Percentiles rank a stretch among this genome's conserved stretches.
phyloP scores from a whole-genome alignment of 176 grass and related monocot species.

The Musa itinerans region DNA sequence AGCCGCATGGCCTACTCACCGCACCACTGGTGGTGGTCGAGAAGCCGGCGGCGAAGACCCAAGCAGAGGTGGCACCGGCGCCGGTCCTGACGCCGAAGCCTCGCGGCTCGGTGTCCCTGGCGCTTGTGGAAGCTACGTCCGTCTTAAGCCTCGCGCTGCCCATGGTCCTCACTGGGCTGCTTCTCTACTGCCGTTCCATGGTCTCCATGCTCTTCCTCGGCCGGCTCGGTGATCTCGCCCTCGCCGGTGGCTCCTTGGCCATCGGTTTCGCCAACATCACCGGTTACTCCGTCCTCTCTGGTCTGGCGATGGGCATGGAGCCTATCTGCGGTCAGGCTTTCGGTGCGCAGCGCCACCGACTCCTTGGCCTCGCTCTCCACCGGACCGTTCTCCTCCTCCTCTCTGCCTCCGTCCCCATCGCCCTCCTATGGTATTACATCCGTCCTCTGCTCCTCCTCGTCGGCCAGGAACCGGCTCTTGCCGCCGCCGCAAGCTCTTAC shows the following conservation, averaged over 20 bases:
- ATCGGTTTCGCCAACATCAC: slow-evolving; percentile 98
- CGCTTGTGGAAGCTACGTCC: slow-evolving; percentile 18
- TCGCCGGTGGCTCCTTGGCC: slow-evolving; percentile 83
- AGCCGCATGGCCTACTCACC: not conserved
- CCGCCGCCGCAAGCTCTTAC: slow-evolving; percentile 55
- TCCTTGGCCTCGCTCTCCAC: slow-evolving; percentile 67
- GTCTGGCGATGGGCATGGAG: slow-evolving; percentile 89
- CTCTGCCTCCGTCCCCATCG: slow-evolving; percentile 42
- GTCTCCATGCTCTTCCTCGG: slow-evolving; percentile 98
- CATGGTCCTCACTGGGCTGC: slow-evolving; percentile 78
- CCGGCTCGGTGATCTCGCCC: slow-evolving; percentile 58
- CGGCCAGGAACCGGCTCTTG: slow-evolving; percentile 60
- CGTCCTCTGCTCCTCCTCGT: slow-evolving; percentile 61
- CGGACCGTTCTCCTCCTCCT: slow-evolving; percentile 73
- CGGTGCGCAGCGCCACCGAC: slow-evolving; percentile 44
- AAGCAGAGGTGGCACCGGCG: not conserved
- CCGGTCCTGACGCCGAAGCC: slow-evolving; percentile 18
- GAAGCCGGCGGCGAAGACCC: not conserved
- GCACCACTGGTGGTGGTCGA: not conserved
- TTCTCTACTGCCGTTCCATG: slow-evolving; percentile 77
- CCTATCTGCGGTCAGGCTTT: slow-evolving; percentile 92
- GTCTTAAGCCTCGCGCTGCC: slow-evolving; percentile 48
- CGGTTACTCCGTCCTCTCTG: slow-evolving; percentile 77
- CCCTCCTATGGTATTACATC: slow-evolving; percentile 71
- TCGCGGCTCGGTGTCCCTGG: not conserved